These are phyloP conservation scores for Euphrasia arctica DNA, from an alignment of 305 asterid species.

Conservation along the genomic window DNA sequence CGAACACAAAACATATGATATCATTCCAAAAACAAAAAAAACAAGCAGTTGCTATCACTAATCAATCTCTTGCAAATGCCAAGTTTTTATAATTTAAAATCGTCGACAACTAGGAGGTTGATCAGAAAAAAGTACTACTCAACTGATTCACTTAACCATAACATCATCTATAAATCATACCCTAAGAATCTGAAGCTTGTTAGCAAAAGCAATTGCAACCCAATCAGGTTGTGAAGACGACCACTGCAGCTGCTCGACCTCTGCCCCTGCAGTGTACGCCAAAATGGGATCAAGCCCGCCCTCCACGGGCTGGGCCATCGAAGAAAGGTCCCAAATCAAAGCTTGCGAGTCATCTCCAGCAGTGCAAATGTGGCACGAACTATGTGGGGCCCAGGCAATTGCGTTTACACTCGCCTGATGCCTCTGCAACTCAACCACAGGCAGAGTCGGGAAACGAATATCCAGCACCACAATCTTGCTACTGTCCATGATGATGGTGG, in stretches of 20 bases:
- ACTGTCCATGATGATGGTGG: slow-evolving; percentile 83
- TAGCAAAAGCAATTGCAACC: slow-evolving; percentile 94
- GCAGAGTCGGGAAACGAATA: slow-evolving; percentile 80
- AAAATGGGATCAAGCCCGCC: slow-evolving; percentile 96
- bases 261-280: slow-evolving; percentile 92
- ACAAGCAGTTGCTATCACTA: slow-evolving; percentile 23
- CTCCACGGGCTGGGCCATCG: slow-evolving; percentile 91
- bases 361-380: slow-evolving; percentile 94
- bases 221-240: slow-evolving; percentile 95
- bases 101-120: slow-evolving; percentile 29
- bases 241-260: slow-evolving; percentile 98
- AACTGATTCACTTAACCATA: slow-evolving; percentile 26
- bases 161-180: slow-evolving; percentile 49
- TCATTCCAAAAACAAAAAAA: slow-evolving; percentile 22
- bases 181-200: slow-evolving; percentile 95
- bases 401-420: slow-evolving; percentile 92
- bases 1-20: slow-evolving; percentile 17
- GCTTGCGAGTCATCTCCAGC: slow-evolving; percentile 96
- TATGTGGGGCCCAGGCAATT: slow-evolving; percentile 97
- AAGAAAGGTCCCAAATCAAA: slow-evolving; percentile 86
- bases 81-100: slow-evolving; percentile 23
- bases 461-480: slow-evolving; percentile 89
- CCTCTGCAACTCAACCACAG: slow-evolving; percentile 89
- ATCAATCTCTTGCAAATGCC: slow-evolving; percentile 26
- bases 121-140: slow-evolving; percentile 34